phyloP scores from a whole-genome alignment of 805 yeast species.

The Lachancea nothofagi region DNA sequence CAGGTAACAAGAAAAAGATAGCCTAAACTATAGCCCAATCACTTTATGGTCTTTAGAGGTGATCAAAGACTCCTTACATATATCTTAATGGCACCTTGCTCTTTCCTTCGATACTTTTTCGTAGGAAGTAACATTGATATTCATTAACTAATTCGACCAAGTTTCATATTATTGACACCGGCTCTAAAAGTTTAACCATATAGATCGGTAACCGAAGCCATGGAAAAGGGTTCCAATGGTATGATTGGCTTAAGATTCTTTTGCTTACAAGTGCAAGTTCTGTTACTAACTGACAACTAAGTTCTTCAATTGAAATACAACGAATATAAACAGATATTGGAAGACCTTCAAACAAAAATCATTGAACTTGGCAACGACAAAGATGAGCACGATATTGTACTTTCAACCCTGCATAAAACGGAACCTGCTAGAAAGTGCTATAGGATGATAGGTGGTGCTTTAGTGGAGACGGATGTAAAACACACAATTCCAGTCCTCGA shows the following conservation, averaged over 20 bases:
- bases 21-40: too few species aligned
- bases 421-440: constrained; percentile 71
- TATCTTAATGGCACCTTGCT: too few species aligned
- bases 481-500: constrained; percentile 63
- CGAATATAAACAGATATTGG: constrained; percentile 45
- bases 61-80: too few species aligned
- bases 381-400: constrained; percentile 47
- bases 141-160: background rate
- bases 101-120: too few species aligned
- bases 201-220: background rate
- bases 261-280: background rate
- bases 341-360: constrained; percentile 42
- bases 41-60: too few species aligned
- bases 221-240: constrained; percentile 13
- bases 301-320: constrained; percentile 47
- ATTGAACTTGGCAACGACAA: constrained; percentile 45
- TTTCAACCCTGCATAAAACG: constrained; percentile 48
- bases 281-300: constrained; percentile 12
- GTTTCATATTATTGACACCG: background rate
- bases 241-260: background rate
- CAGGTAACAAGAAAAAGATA: background rate
- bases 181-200: background rate
- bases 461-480: constrained; percentile 76
- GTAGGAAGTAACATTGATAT: too few species aligned
- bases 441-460: constrained; percentile 91